Evolutionary conservation across 352 stramenopile genomes (phyloP).

Genomic region (Aphanomyces cochlioides): DNA sequence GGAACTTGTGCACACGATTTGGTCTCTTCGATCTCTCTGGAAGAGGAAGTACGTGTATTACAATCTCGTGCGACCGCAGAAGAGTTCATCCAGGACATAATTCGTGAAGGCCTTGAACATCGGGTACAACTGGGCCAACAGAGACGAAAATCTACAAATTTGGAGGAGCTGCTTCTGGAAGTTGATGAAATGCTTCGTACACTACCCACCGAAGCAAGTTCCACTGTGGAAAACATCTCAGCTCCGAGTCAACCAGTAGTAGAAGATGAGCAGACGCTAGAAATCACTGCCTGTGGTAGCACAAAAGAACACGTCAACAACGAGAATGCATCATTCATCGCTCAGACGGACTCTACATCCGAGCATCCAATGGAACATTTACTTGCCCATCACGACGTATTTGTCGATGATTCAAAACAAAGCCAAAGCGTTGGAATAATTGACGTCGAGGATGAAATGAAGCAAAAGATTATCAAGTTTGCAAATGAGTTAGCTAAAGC

Average conservation of each 20-base stretch:
- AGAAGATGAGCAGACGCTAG: not conserved
- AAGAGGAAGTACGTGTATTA: not conserved
- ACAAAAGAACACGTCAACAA: not conserved
- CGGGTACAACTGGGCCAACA: not conserved
- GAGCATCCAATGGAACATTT: not conserved
- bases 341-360: too few species aligned
- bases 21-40: not conserved
- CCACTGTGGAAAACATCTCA: not conserved
- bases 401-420: slow-evolving; percentile 6
- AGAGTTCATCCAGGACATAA: not conserved
- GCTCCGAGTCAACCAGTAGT: not conserved
- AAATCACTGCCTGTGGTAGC: not conserved
- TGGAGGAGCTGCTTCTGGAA: slow-evolving; percentile 8
- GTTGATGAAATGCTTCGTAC: not conserved
- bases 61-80: not conserved
- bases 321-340: not conserved
- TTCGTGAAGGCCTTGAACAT: not conserved
- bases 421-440: too few species aligned
- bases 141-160: not conserved
- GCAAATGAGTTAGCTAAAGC: too few species aligned
- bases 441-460: not conserved
- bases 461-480: not conserved
- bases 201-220: not conserved
- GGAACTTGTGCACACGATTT: slow-evolving; percentile 4
- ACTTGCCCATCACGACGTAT: not conserved